phyloP scores from a whole-genome alignment of 2,329 filamentous ascomycete genomes.

The Nannizziopsis barbatae region DNA sequence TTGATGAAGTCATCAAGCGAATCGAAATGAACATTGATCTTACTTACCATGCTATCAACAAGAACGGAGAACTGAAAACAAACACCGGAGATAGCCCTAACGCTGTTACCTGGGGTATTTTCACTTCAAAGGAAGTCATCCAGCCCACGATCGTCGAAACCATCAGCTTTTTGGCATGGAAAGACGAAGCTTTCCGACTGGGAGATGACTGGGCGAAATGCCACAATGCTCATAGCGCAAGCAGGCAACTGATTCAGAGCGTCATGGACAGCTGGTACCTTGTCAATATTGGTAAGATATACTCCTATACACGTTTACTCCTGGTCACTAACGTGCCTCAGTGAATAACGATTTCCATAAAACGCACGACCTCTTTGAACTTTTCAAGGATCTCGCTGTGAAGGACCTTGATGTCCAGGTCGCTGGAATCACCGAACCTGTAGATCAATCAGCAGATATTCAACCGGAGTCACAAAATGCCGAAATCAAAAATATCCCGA shows the following conservation, averaged over 20 bases:
- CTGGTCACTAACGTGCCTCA: slow-evolving; percentile 30
- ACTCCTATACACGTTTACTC: not conserved
- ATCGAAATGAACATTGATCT: slow-evolving; percentile 69
- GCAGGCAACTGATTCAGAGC: slow-evolving; percentile 64
- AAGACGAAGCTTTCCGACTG: slow-evolving; percentile 89
- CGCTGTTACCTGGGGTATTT: slow-evolving; percentile 98
- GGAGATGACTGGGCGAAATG: slow-evolving; percentile 92
- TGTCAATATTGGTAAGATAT: slow-evolving; percentile 73
- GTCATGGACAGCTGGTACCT: slow-evolving; percentile 89
- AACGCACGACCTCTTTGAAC: slow-evolving; percentile 65
- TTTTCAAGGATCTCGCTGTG: slow-evolving; percentile 62
- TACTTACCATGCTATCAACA: slow-evolving; percentile 90
- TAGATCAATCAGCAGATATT: slow-evolving; percentile 10
- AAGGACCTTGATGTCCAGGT: slow-evolving; percentile 29
- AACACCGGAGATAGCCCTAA: slow-evolving; percentile 82
- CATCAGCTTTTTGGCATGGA: slow-evolving; percentile 95
- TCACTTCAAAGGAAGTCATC: slow-evolving; percentile 98
- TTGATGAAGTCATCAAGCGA: slow-evolving; percentile 63
- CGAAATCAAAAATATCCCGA: not conserved
- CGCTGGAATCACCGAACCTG: slow-evolving; percentile 3
- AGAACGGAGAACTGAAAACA: slow-evolving; percentile 66
- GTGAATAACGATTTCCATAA: slow-evolving; percentile 98
- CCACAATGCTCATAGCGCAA: slow-evolving; percentile 64
- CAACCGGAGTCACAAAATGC: not conserved
- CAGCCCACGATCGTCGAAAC: slow-evolving; percentile 99